Percentiles rank a stretch among this genome's conserved stretches.
Conservation (phyloP, 2,329 filamentous ascomycete species). For the Aspergillus sergii region DNA sequence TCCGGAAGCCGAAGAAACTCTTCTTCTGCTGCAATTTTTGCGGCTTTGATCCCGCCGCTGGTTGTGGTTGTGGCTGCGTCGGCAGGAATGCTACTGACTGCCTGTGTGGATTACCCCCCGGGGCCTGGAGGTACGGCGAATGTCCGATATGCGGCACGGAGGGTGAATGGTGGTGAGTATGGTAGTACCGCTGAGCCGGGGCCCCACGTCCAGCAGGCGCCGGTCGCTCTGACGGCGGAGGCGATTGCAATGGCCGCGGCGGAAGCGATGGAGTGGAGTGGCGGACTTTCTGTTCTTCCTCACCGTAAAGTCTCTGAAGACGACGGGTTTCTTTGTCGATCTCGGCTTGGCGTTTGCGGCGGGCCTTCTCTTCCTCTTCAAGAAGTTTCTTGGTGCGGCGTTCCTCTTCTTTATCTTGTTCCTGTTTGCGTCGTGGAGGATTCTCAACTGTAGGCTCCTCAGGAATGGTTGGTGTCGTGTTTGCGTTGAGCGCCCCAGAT, state of each 20-base stretch:
- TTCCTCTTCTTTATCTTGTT: conserved; percentile 54
- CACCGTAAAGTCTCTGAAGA: conserved; percentile 61
- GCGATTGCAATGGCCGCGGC: conserved; percentile 22
- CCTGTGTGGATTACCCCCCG: not conserved
- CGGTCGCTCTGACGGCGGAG: conserved; percentile 21
- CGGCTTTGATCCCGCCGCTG: conserved; percentile 4
- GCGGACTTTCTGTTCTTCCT: conserved; percentile 41
- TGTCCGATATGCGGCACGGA: conserved; percentile 14
- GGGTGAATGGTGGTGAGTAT: conserved; percentile 17
- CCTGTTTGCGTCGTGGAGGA: conserved; percentile 31
- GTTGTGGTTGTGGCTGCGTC: conserved; percentile 10
- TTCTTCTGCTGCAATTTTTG: conserved; percentile 40
- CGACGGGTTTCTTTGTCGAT: conserved; percentile 79
- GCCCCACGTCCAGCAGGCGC: conserved; percentile 10
- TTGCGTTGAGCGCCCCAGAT: conserved; percentile 3
- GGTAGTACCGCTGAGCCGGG: conserved; percentile 16
- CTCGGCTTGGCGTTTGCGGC: conserved; percentile 51
- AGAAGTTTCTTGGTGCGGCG: conserved; percentile 55
- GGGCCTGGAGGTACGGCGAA: not conserved
- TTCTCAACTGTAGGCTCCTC: conserved; percentile 17
- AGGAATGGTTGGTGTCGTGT: not conserved
- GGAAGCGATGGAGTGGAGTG: conserved; percentile 25
- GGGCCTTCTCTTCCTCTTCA: conserved; percentile 56
- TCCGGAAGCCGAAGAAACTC: conserved; percentile 48
- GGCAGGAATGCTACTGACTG: conserved; percentile 16